Conservation (phyloP, 352 stramenopile genomes). For the Elongisporangium prolatum region DNA sequence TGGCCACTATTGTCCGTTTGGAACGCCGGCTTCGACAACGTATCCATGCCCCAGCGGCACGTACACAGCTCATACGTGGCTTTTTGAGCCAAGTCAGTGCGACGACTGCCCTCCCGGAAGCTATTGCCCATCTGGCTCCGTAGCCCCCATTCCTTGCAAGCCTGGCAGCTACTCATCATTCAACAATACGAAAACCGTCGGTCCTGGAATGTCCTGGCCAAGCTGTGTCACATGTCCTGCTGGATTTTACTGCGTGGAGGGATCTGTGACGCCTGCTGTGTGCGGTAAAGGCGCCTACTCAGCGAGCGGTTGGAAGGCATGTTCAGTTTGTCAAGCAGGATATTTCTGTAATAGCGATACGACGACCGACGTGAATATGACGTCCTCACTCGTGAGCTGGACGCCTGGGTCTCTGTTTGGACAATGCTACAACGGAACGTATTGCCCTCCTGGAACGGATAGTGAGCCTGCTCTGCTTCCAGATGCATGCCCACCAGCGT, state of each 20-base stretch:
- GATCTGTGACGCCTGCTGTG: conserved; percentile 39
- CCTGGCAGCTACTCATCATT: conserved; percentile 65
- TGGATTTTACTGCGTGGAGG: conserved; percentile 81
- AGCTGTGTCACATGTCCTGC: conserved; percentile 70
- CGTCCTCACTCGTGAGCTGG: conserved; percentile 48
- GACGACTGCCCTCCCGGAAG: conserved; percentile 72
- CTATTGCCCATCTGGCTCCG: conserved; percentile 67
- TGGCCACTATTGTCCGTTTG: conserved; percentile 88
- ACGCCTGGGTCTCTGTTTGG: conserved; percentile 54
- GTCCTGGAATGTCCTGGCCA: conserved; percentile 46
- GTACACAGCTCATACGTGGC: conserved; percentile 67
- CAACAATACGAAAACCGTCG: conserved; percentile 69
- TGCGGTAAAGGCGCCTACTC: conserved; percentile 76
- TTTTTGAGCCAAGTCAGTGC: conserved; percentile 74
- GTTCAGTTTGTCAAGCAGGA: conserved; percentile 53
- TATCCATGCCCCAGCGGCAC: conserved; percentile 84
- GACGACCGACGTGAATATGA: conserved; percentile 68
- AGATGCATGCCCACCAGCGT: conserved; percentile 75
- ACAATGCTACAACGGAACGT: conserved; percentile 86
- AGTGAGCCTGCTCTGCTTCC: conserved; percentile 62
- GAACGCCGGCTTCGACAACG: conserved; percentile 50
- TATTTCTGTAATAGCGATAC: conserved; percentile 77
- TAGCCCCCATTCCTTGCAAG: conserved; percentile 61
- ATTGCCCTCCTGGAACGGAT: conserved; percentile 65
- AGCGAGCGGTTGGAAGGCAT: conserved; percentile 41